Conservation (phyloP, 805 yeast species). For the Lipomyces starkeyi region DNA sequence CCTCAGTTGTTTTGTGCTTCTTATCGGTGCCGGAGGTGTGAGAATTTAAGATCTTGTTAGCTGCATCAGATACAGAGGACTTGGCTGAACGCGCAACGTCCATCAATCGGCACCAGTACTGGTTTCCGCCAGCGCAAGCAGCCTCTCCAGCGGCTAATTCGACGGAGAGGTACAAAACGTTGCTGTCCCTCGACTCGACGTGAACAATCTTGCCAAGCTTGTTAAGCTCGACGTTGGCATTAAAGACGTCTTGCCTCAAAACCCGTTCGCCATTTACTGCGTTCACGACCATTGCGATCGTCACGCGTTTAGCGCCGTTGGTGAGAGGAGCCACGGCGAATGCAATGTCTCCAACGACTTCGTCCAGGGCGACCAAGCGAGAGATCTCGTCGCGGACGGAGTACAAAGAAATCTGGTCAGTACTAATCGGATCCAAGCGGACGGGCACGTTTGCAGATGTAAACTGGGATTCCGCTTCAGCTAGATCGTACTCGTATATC, state of each 20-base stretch:
- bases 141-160: background rate
- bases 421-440: background rate
- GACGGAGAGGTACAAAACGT: background rate
- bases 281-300: background rate
- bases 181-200: background rate
- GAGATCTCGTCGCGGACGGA: background rate
- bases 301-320: background rate
- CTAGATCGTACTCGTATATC: slow-evolving; percentile 16
- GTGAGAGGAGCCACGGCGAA: background rate
- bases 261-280: background rate
- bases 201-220: background rate
- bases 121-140: slow-evolving; percentile 11
- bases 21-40: background rate
- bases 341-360: background rate
- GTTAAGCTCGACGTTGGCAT: background rate
- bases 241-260: background rate
- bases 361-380: background rate
- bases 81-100: slow-evolving; percentile 6
- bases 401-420: background rate
- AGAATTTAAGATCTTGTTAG: background rate
- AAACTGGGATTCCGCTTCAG: background rate
- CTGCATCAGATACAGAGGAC: slow-evolving; percentile 1
- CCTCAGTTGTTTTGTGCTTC: background rate
- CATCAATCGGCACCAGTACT: slow-evolving; percentile 12
- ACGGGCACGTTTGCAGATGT: background rate